phyloP scores from a whole-genome alignment of 2,329 filamentous ascomycete genomes.

The Talaromyces sp. region DNA sequence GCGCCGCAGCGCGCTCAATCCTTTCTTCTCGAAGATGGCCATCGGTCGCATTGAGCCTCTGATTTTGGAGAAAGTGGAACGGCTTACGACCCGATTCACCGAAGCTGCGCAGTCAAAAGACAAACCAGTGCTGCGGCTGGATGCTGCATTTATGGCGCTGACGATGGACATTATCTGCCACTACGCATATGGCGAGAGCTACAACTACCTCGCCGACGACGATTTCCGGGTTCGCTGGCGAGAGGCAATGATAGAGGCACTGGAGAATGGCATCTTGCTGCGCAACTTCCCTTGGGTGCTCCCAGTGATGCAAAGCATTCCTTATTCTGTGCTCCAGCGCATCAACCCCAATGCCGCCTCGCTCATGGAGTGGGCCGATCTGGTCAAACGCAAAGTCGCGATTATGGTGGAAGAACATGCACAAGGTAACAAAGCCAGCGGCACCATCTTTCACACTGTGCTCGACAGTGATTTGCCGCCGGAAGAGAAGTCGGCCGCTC shows the following conservation, averaged over 20 bases:
- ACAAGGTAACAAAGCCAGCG: background rate
- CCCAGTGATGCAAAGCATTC: conserved; percentile 2
- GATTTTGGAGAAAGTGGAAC: conserved; percentile 29
- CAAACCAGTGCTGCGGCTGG: conserved; percentile 17
- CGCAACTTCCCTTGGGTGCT: conserved; percentile 6
- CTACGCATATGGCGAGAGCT: conserved; percentile 33
- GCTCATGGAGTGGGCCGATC: conserved; percentile 5
- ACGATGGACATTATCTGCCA: conserved; percentile 34
- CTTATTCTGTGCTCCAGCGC: conserved; percentile 4
- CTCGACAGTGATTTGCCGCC: conserved; percentile 25
- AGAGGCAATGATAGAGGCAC: conserved; percentile 16
- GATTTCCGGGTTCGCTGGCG: conserved; percentile 20
- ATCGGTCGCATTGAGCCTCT: conserved; percentile 32
- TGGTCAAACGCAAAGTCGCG: conserved; percentile 3
- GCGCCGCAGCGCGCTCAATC: conserved; percentile 19
- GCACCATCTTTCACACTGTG: conserved; percentile 25
- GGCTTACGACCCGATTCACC: conserved; percentile 22
- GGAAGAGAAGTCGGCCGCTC: conserved; percentile 30
- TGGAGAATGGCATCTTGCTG: conserved; percentile 7
- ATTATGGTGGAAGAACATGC: conserved; percentile 1
- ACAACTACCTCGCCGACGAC: conserved; percentile 24
- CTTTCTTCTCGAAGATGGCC: conserved; percentile 27
- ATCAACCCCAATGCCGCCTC: conserved; percentile 8
- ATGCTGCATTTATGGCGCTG: conserved; percentile 23
- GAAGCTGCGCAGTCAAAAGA: conserved; percentile 11